Base-by-base conservation (phyloP, 306 rosid species). In the Glycyrrhiza uralensis region DNA sequence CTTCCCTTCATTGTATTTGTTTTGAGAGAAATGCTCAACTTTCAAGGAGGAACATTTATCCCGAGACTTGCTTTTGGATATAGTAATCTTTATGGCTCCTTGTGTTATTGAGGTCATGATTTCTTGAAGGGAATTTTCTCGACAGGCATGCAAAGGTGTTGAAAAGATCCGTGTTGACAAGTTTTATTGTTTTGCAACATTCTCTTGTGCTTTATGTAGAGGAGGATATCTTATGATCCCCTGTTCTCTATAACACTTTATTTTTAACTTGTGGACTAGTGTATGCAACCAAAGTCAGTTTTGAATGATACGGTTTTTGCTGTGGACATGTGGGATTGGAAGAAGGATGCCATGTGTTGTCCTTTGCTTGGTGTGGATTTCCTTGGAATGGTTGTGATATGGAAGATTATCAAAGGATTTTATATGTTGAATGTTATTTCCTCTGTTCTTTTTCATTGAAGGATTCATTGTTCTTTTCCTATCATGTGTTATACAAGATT, bases 401-500 rank as follows among this genome's bases (percentile, higher is more conserved):
- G 54, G 46, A 71, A 57, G 29, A 60, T 61, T 60, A 45, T 73
- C 51, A 20, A 3, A 10, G 77, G 46, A 30, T 39, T 61, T 38
- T 49, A 50, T 69, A 39, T 39, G 65, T 50, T 69, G 66, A 42
- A 51, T 36, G 61, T 20, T 24, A 20, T 24, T 59, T 69, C 38
- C 19, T 30, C 35, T 71, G 66, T 63, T 32, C 12, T 17, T 71
- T 70, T 47, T 52, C 45, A 42, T 56, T 38, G 26, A 26, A 55
- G 62, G 38, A 56, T 68, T 46, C 18, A 36, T 46, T 58, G 22
- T 68, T 58, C 0, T 26, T 59, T 60, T 35, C 36, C 15, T 68
- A 13, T 58, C 14, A 45, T 0, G 5, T 60, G 19, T 32, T 10
- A 39, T 49, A 38, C 36, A 36, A 61, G 30, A 50, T 29, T 70